Evolutionary conservation across 768 basidiomycete genomes (phyloP), one percentile per base, ranked within the genome.

Genomic region (Coprinopsis sp.): DNA sequence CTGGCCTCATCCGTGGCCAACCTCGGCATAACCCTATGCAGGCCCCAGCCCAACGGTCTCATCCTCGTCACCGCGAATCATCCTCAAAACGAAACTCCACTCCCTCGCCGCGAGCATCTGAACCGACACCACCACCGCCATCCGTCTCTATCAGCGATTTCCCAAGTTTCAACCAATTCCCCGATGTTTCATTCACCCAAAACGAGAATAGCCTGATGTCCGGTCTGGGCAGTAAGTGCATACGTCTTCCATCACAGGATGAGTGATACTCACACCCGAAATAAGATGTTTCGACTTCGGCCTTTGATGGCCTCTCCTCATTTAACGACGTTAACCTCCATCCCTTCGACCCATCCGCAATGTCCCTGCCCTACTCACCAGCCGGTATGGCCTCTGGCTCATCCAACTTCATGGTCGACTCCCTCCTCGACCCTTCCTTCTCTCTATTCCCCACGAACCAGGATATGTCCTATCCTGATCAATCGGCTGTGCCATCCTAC

Each of bases 1-100:
- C 81, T 34, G 87, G 87, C 51, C 78, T 88, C 59, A 89, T 91
- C 54, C 83, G 88, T 27, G 88, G 88, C 33, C 87, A 89, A 58
- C 88, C 87, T 12, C 81, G 86, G 18, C 68, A 82, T 37, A 74
- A 78, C 47, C 69, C 76, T 48, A 56, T 73, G 44, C 67, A 71
- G 51, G 59, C 64, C 38, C 63, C 70, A 36, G 50, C 58, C 0
- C 54, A 62, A 27, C 52, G 58, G 31, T 47, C 61, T 37, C 61
- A 57, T 49, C 52, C 59, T 29, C 61, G 63, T 36, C 53, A 45
- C 47, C 53, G 33, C 36, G 51, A 47, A 19, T 51, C 51, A 47
- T 57, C 54, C 4, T 28, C 40, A 24, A 39, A 10, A 11, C 12
- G 19, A 5, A 39, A n/a, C n/a, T 39, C 38, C 38, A 23, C 37